Conservation (phyloP, 2,329 filamentous ascomycete species). For the Nothopassalora personata region DNA sequence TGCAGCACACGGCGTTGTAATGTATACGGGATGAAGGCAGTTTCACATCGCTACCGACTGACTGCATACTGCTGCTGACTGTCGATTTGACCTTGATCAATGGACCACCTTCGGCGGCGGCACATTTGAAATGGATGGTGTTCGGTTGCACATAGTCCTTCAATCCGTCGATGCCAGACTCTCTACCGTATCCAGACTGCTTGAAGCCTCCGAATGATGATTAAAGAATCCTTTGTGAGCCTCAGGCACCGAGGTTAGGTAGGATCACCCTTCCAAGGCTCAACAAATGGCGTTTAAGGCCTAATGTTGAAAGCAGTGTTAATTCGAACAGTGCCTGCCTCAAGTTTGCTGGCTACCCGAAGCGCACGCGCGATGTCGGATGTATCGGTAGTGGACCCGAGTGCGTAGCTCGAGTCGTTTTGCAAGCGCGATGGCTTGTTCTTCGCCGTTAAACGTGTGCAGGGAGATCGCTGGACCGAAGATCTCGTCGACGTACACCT, state of each 20-base stretch:
- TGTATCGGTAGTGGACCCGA: conserved; percentile 60
- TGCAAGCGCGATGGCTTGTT: conserved; percentile 47
- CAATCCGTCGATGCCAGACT: conserved; percentile 12
- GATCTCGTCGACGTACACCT: conserved; percentile 32
- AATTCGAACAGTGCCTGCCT: conserved; percentile 56
- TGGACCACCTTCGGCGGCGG: background rate
- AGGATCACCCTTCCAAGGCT: no score
- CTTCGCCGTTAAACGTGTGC: conserved; percentile 40
- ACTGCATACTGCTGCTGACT: no score
- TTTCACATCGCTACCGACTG: no score
- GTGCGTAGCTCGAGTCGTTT: conserved; percentile 28
- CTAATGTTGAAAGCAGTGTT: conserved; percentile 34
- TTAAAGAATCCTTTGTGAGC: no score
- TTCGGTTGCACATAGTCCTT: conserved; percentile 28
- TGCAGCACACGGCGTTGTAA: no score
- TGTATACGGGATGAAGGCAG: no score
- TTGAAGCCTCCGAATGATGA: conserved; percentile 16
- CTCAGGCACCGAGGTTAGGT: no score
- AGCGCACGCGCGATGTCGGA: conserved; percentile 51
- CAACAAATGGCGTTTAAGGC: conserved; percentile 21
- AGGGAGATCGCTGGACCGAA: conserved; percentile 35
- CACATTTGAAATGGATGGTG: conserved; percentile 35
- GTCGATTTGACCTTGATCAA: no score
- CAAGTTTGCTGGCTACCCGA: conserved; percentile 38
- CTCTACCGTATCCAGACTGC: conserved; percentile 6